A percentile compares a stretch with the other conserved stretches of the same genome.
Conservation (phyloP, 495 filamentous ascomycete species). For the Podospora anserina region DNA sequence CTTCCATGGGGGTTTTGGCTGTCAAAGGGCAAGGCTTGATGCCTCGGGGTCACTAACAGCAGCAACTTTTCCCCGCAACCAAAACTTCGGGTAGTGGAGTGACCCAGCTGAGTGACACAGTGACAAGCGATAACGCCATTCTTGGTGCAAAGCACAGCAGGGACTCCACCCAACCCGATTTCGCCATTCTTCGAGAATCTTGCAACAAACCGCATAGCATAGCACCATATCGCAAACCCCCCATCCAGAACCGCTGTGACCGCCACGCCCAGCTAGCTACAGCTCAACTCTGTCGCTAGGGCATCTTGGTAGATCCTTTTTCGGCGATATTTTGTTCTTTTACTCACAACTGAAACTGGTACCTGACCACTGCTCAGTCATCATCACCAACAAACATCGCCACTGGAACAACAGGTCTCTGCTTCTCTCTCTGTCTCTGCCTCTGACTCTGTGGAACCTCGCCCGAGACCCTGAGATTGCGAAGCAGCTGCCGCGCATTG, state of each 20-base stretch:
- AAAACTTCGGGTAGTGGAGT: constrained; percentile 10
- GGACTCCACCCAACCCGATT: constrained; percentile 27
- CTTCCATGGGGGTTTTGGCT: not conserved
- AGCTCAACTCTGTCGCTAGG: constrained; percentile 14
- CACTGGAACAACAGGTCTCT: not conserved
- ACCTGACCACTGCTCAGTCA: too few relatives aligned
- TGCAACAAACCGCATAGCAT: constrained; percentile 19
- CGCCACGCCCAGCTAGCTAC: constrained; percentile 14
- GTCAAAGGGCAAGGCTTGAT: not conserved
- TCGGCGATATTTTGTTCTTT: not conserved
- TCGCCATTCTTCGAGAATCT: constrained; percentile 32
- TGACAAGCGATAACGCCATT: constrained; percentile 36
- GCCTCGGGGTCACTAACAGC: constrained; percentile 7
- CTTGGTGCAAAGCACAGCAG: constrained; percentile 33
- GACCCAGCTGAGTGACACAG: constrained; percentile 17
- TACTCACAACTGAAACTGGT: not conserved
- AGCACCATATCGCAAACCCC: not conserved
- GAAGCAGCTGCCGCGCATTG: not conserved
- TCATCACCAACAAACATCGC: too few relatives aligned
- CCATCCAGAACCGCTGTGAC: not conserved
- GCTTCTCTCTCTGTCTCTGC: not conserved
- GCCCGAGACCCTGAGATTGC: not conserved
- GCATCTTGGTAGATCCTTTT: not conserved
- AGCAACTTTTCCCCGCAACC: constrained; percentile 26
- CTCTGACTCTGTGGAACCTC: not conserved